Evolutionary conservation across 495 filamentous ascomycete species (phyloP).

Genomic region (Annulohypoxylon nitens): DNA sequence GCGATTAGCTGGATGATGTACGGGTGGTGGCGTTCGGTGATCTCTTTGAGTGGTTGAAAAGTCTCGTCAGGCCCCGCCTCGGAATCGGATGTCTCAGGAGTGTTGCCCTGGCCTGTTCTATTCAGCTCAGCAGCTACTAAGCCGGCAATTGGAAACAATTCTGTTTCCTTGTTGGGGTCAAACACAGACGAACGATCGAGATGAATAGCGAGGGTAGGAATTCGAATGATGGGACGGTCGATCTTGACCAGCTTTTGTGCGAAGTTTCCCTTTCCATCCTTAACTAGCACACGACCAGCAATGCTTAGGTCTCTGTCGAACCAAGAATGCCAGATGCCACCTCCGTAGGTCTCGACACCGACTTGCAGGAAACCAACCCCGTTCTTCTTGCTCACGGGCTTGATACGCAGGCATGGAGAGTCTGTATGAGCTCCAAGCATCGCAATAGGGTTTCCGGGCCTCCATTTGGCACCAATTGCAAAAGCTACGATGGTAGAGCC

Average conservation of each 20-base stretch:
- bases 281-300: conserved; percentile 89
- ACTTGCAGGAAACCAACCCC: conserved; percentile 92
- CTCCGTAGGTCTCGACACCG: conserved; percentile 96
- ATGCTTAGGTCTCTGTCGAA: conserved; percentile 95
- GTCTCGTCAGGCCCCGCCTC: conserved; percentile 59
- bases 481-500: conserved; percentile 95
- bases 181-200: conserved; percentile 87
- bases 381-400: conserved; percentile 90
- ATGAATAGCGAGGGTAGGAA: conserved; percentile 94
- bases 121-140: conserved; percentile 90
- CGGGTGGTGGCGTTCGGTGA: conserved; percentile 89
- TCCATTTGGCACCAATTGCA: conserved; percentile 91
- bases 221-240: conserved; percentile 88
- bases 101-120: conserved; percentile 65
- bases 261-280: conserved; percentile 77
- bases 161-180: conserved; percentile 94
- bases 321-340: conserved; percentile 87
- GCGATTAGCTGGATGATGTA: conserved; percentile 88
- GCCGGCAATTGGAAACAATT: conserved; percentile 93
- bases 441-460: conserved; percentile 91
- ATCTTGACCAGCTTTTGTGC: conserved; percentile 90
- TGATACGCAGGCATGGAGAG: conserved; percentile 89
- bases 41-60: conserved; percentile 78
- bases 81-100: conserved; percentile 51
- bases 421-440: conserved; percentile 99